Evolutionary conservation across 768 basidiomycete genomes (phyloP).

Genomic region (Termitomyces sp.): DNA sequence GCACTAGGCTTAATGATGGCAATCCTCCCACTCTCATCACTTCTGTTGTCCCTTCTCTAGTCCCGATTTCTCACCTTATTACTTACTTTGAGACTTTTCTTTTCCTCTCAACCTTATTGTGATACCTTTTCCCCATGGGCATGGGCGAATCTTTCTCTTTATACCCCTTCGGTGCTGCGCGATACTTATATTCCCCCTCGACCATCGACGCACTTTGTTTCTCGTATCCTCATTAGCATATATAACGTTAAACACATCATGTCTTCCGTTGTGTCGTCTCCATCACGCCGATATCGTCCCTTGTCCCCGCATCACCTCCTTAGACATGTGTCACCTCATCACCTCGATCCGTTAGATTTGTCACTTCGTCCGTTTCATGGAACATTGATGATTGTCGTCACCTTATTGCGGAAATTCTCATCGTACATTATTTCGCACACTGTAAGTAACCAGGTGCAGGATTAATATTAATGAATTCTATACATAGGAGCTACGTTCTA

Average conservation of each 20-base stretch:
- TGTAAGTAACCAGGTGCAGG: too few relatives aligned
- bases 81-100: too few relatives aligned
- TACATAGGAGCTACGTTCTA: too few relatives aligned
- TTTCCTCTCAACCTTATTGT: too few relatives aligned
- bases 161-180: background rate
- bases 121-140: conserved; percentile 13
- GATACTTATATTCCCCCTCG: background rate
- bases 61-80: background rate
- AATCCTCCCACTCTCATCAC: background rate
- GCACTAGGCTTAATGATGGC: background rate
- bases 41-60: conserved; percentile 7
- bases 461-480: too few relatives aligned
- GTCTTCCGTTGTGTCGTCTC: background rate
- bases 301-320: background rate
- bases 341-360: background rate
- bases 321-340: background rate
- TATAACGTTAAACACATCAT: background rate
- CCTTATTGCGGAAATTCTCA: background rate
- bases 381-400: background rate
- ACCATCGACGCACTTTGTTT: background rate
- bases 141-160: background rate
- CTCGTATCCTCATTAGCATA: background rate
- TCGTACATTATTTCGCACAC: background rate
- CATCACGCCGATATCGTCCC: background rate
- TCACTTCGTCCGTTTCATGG: background rate